Evolutionary conservation across 2,329 filamentous ascomycete genomes (phyloP).

Genomic region (Didymella pinodella): DNA sequence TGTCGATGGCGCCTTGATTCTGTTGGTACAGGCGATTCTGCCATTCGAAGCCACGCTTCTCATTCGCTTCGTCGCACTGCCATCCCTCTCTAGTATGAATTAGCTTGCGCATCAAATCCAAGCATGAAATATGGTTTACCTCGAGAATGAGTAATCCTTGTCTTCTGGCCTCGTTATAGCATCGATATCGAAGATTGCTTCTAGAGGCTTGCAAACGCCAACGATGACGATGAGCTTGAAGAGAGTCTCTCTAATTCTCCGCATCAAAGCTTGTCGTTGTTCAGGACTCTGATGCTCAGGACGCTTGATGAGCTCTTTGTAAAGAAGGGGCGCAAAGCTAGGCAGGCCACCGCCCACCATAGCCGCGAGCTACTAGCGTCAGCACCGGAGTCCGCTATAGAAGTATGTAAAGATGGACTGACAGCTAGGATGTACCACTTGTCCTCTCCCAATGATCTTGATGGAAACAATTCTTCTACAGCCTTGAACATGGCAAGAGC

Average conservation of each 20-base stretch:
- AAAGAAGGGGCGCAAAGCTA: constrained; percentile 61
- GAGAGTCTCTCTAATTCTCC: constrained; percentile 64
- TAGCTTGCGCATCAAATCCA: not conserved
- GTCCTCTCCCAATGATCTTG: constrained; percentile 51
- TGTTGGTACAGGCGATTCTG: constrained; percentile 64
- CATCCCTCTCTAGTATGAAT: constrained; percentile 58
- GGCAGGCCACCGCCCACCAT: constrained; percentile 60
- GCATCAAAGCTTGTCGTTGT: constrained; percentile 58
- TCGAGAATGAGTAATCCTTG: constrained; percentile 51
- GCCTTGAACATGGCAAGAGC: constrained; percentile 53
- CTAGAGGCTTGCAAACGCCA: constrained; percentile 69
- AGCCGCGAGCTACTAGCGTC: constrained; percentile 46
- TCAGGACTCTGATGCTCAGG: constrained; percentile 55
- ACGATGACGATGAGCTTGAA: constrained; percentile 65
- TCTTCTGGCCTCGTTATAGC: constrained; percentile 64
- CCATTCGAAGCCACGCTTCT: constrained; percentile 63
- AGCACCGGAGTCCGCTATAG: not conserved
- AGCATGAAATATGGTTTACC: constrained; percentile 35
- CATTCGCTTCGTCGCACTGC: constrained; percentile 65
- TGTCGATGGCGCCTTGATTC: constrained; percentile 54
- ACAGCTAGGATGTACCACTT: constrained; percentile 59
- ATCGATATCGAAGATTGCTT: constrained; percentile 65
- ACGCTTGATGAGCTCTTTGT: constrained; percentile 62
- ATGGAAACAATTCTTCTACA: constrained; percentile 56
- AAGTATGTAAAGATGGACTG: not conserved